phyloP scores from a whole-genome alignment of 2,329 filamentous ascomycete species.

The Thelonectria rubi region DNA sequence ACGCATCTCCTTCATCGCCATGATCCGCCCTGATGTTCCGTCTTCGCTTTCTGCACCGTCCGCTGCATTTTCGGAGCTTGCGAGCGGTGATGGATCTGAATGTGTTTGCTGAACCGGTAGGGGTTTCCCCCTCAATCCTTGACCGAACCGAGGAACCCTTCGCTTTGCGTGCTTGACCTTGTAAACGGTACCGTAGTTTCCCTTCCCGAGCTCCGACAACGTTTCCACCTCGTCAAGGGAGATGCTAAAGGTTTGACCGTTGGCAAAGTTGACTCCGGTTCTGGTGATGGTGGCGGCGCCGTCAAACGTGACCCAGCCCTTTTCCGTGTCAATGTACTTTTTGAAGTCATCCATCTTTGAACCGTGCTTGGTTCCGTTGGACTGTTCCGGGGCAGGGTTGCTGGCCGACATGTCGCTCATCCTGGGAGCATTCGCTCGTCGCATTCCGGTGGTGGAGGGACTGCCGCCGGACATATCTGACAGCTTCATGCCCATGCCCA shows the following conservation, averaged over 20 bases:
- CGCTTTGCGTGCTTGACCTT: conserved; percentile 88
- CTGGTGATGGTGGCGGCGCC: conserved; percentile 91
- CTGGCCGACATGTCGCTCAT: conserved; percentile 53
- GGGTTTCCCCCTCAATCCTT: conserved; percentile 62
- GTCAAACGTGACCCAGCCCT: conserved; percentile 90
- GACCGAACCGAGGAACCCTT: conserved; percentile 64
- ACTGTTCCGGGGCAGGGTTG: conserved; percentile 28
- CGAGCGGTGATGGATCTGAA: conserved; percentile 47
- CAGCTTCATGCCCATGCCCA: conserved; percentile 38
- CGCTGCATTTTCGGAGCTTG: conserved; percentile 42
- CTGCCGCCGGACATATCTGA: conserved; percentile 33
- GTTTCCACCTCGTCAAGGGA: conserved; percentile 96
- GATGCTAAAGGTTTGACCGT: conserved; percentile 89
- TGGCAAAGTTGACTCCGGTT: conserved; percentile 90
- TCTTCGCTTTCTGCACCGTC: conserved; percentile 43
- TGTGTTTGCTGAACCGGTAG: conserved; percentile 50
- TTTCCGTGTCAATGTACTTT: conserved; percentile 90
- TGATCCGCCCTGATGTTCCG: conserved; percentile 78
- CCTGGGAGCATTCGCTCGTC: conserved; percentile 52
- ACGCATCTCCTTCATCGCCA: conserved; percentile 99
- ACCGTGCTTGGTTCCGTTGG: conserved; percentile 51
- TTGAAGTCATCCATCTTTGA: conserved; percentile 69
- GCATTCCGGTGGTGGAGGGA: conserved; percentile 39
- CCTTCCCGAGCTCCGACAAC: conserved; percentile 92
- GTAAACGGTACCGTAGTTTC: conserved; percentile 98